Conservation (phyloP, 257 asterid species). For the Fraxinus quadrangulata region DNA sequence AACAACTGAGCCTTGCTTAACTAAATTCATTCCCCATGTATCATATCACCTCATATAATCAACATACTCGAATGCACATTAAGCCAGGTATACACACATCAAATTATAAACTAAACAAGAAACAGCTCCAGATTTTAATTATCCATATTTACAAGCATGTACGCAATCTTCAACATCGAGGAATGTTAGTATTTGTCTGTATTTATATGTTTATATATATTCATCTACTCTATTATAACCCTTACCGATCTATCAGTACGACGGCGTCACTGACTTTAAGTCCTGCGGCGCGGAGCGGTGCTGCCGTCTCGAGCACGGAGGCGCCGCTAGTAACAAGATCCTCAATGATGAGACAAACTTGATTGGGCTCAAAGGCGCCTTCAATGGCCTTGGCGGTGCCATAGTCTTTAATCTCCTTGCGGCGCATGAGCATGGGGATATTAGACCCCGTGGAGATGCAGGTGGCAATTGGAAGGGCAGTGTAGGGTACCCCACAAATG, state of each 20-base stretch:
- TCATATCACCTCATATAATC: too few relatives aligned
- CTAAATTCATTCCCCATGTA: too few relatives aligned
- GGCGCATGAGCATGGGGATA: conserved; percentile 90
- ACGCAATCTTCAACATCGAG: too few relatives aligned
- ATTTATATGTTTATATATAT: too few relatives aligned
- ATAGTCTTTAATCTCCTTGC: conserved; percentile 92
- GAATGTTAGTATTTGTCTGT: not conserved
- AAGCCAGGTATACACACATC: too few relatives aligned
- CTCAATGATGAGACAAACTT: conserved; percentile 73
- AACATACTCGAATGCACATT: too few relatives aligned
- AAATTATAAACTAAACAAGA: not conserved
- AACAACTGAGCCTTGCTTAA: too few relatives aligned
- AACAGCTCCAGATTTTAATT: not conserved
- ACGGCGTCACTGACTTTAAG: conserved; percentile 84
- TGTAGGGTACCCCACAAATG: conserved; percentile 93
- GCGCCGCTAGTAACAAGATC: conserved; percentile 96
- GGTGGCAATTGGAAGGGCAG: conserved; percentile 95
- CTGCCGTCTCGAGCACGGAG: conserved; percentile 88
- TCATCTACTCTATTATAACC: not conserved
- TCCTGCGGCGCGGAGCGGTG: conserved; percentile 82
- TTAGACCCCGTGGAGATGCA: conserved; percentile 62
- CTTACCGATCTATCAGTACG: conserved; percentile 92
- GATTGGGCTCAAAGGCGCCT: conserved; percentile 59
- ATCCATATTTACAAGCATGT: too few relatives aligned
- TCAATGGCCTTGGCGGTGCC: conserved; percentile 93